A percentile compares a stretch with the other conserved stretches of the same genome.
phyloP scores from a whole-genome alignment of 2,329 filamentous ascomycete genomes.

The Monosporascus sp. region DNA sequence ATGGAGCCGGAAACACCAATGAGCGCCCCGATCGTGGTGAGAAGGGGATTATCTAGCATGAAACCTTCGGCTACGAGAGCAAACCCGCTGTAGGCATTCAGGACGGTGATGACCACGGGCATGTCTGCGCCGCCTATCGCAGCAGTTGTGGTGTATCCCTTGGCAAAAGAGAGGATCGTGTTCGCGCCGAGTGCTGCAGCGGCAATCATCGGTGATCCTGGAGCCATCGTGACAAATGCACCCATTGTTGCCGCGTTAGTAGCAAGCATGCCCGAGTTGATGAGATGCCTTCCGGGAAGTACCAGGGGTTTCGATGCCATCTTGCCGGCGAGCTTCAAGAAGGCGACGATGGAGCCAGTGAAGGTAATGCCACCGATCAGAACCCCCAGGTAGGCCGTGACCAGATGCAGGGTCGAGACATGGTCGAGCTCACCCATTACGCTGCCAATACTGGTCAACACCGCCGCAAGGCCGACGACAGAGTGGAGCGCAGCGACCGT shows the following conservation, averaged over 20 bases:
- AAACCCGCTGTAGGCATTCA: constrained; percentile 89
- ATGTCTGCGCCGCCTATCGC: constrained; percentile 93
- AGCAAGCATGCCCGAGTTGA: constrained; percentile 71
- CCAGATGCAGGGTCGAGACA: constrained; percentile 73
- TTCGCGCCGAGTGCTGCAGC: constrained; percentile 74
- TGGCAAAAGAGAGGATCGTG: constrained; percentile 72
- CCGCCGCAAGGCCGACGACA: constrained; percentile 82
- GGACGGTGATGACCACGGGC: constrained; percentile 84
- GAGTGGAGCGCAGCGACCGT: constrained; percentile 87
- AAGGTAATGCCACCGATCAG: constrained; percentile 87
- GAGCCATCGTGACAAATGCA: constrained; percentile 75
- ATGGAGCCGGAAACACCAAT: constrained; percentile 89
- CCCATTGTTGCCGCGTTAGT: constrained; percentile 80
- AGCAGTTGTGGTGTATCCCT: constrained; percentile 82
- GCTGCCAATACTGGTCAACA: constrained; percentile 82
- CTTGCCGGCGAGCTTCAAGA: constrained; percentile 76
- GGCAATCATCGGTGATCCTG: constrained; percentile 72
- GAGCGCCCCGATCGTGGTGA: constrained; percentile 79
- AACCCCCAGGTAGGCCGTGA: constrained; percentile 81
- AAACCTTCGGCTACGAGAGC: constrained; percentile 86
- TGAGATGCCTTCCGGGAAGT: constrained; percentile 67
- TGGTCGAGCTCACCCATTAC: constrained; percentile 70
- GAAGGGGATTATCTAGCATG: constrained; percentile 82
- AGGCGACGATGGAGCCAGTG: constrained; percentile 84
- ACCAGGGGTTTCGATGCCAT: constrained; percentile 75